Percentiles rank a stretch among this genome's conserved stretches.
These are phyloP conservation scores for Metschnikowia henanensis DNA, from an alignment of 805 yeast genomes.

Conservation along the genomic window DNA sequence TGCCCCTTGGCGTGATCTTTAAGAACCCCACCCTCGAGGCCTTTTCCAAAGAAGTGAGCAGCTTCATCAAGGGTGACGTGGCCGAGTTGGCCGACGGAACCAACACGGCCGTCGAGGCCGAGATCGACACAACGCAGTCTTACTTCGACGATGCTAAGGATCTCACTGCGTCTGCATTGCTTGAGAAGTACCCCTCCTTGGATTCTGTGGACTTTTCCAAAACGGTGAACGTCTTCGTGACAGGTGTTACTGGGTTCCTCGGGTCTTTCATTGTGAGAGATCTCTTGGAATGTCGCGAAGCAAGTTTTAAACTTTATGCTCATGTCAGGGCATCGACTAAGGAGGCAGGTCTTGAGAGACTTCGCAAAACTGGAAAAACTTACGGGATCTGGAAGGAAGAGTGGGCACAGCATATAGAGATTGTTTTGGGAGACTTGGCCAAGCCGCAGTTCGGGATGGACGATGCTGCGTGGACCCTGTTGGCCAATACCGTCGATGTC, in stretches of 20 bases:
- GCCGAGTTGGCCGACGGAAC: slow-evolving; percentile 40
- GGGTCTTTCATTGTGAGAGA: slow-evolving; percentile 89
- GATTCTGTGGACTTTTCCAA: slow-evolving; percentile 33
- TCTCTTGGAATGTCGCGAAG: slow-evolving; percentile 54
- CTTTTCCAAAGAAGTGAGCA: slow-evolving; percentile 73
- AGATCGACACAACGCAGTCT: slow-evolving; percentile 16
- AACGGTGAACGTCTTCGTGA: slow-evolving; percentile 67
- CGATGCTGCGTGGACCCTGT: slow-evolving; percentile 53
- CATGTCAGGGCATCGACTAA: slow-evolving; percentile 86
- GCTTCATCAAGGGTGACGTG: slow-evolving; percentile 50
- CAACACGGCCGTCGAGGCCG: slow-evolving; percentile 25
- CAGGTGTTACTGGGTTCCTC: slow-evolving; percentile 96
- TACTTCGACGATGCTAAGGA: slow-evolving; percentile 77
- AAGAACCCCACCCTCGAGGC: slow-evolving; percentile 81
- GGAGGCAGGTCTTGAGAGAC: slow-evolving; percentile 71
- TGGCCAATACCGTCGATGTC: slow-evolving; percentile 67
- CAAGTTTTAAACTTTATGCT: slow-evolving; percentile 65
- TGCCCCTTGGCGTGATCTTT: slow-evolving; percentile 90
- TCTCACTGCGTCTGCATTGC: slow-evolving; percentile 42
- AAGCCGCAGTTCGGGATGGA: slow-evolving; percentile 68
- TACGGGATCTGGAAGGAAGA: slow-evolving; percentile 78
- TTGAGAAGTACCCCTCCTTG: slow-evolving; percentile 46
- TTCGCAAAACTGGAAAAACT: slow-evolving; percentile 70
- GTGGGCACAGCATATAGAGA: slow-evolving; percentile 58
- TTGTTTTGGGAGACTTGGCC: slow-evolving; percentile 83